A percentile compares a stretch with the other conserved stretches of the same genome.
Evolutionary conservation across 2,329 filamentous ascomycete genomes (phyloP).

Genomic region (Leptographium wingfieldii): DNA sequence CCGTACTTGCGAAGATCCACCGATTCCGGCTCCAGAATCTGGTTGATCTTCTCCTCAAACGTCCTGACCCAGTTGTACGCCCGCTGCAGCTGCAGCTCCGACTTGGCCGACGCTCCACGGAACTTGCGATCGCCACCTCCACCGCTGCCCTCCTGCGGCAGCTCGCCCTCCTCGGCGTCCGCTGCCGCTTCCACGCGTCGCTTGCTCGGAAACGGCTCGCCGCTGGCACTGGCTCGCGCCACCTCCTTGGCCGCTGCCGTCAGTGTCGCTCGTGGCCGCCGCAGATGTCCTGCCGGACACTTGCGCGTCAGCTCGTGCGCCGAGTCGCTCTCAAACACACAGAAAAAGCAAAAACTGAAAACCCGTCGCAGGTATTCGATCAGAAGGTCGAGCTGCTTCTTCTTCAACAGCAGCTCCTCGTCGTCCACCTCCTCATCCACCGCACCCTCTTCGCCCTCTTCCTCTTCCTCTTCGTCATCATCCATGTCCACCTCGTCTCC

Average conservation of each 20-base stretch:
- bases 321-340: slow-evolving; percentile 95
- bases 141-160: slow-evolving; percentile 48
- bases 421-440: slow-evolving; percentile 77
- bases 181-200: slow-evolving; percentile 41
- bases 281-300: slow-evolving; percentile 93
- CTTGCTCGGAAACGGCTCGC: slow-evolving; percentile 73
- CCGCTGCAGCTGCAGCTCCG: slow-evolving; percentile 81
- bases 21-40: slow-evolving; percentile 81
- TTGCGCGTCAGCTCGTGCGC: slow-evolving; percentile 92
- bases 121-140: slow-evolving; percentile 43
- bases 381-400: slow-evolving; percentile 91
- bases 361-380: slow-evolving; percentile 95
- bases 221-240: slow-evolving; percentile 70
- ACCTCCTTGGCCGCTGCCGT: slow-evolving; percentile 74
- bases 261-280: slow-evolving; percentile 75
- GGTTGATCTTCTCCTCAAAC: slow-evolving; percentile 90
- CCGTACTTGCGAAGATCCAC: slow-evolving; percentile 84
- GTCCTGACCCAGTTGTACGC: slow-evolving; percentile 99
- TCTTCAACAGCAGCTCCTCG: slow-evolving; percentile 78
- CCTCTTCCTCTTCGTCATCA: slow-evolving; percentile 62
- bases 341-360: slow-evolving; percentile 99
- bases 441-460: slow-evolving; percentile 71
- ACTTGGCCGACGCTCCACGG: slow-evolving; percentile 56
- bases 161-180: slow-evolving; percentile 48
- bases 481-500: slow-evolving; percentile 51